Evolutionary conservation across 208 protist species (phyloP).

Genomic region (Spongospora subterranea): DNA sequence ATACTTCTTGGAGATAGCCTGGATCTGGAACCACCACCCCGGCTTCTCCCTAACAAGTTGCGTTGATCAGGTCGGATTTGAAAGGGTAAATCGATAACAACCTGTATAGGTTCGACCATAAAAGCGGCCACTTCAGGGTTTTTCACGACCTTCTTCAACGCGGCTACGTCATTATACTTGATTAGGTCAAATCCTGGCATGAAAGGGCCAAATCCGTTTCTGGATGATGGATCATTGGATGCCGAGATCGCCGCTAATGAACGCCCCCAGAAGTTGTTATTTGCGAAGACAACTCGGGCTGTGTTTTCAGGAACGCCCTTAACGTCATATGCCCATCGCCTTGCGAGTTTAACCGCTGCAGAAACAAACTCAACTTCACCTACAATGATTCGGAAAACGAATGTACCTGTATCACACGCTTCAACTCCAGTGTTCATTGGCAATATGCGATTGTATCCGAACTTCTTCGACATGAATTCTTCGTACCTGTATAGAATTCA

Average conservation of each 20-base stretch:
- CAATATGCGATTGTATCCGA: conserved; percentile 82
- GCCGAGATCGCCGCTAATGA: conserved; percentile 82
- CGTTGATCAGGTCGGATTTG: not conserved
- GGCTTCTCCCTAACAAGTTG: conserved; percentile 80
- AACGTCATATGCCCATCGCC: conserved; percentile 85
- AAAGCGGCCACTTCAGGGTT: conserved; percentile 76
- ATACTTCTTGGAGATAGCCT: conserved; percentile 76
- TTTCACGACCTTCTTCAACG: conserved; percentile 73
- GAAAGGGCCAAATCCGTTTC: conserved; percentile 80
- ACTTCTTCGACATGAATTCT: conserved; percentile 67
- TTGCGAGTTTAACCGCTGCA: conserved; percentile 83
- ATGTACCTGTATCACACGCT: conserved; percentile 80
- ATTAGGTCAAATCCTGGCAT: conserved; percentile 79
- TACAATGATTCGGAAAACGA: not conserved
- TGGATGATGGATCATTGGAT: conserved; percentile 77
- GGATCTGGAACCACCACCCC: conserved; percentile 82
- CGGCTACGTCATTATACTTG: conserved; percentile 79
- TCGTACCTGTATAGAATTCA: conserved; percentile 63
- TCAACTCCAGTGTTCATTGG: conserved; percentile 91
- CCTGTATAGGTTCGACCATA: conserved; percentile 89
- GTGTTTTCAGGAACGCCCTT: conserved; percentile 81
- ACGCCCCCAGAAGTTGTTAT: conserved; percentile 85
- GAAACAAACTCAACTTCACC: not conserved
- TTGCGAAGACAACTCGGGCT: conserved; percentile 70
- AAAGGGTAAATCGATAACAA: conserved; percentile 55